A percentile compares a stretch with the other conserved stretches of the same genome.
These are phyloP conservation scores for Picea abies DNA, from an alignment of 83 land plant species.

Conservation along the genomic window DNA sequence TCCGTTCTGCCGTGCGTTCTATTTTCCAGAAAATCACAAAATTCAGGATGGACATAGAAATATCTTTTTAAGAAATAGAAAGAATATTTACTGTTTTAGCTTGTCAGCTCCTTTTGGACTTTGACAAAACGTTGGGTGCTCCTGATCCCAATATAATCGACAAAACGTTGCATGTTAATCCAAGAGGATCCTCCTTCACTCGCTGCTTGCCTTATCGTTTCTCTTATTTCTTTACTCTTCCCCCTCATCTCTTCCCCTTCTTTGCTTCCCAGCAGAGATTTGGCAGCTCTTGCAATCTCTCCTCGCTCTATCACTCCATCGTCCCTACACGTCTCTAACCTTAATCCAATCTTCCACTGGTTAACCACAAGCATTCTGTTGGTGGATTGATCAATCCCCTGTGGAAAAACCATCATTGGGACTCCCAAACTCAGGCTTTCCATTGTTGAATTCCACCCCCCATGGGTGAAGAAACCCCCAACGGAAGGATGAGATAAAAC, in stretches of 20 bases:
- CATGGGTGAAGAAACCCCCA: neutral
- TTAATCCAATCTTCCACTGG: constrained; percentile 21
- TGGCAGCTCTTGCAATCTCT: too few relatives aligned
- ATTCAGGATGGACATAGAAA: too few relatives aligned
- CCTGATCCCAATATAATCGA: too few relatives aligned
- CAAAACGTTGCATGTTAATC: too few relatives aligned
- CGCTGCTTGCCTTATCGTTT: neutral
- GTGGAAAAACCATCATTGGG: constrained; percentile 35
- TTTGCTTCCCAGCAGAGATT: constrained; percentile 14
- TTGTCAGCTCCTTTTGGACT: too few relatives aligned
- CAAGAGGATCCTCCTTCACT: constrained; percentile 23
- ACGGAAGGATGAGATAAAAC: neutral
- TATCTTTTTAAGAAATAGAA: too few relatives aligned
- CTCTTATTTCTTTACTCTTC: constrained; percentile 10
- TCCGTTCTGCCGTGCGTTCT: too few relatives aligned
- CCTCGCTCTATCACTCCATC: constrained; percentile 7
- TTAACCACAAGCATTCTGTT: constrained; percentile 32
- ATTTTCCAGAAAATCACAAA: too few relatives aligned
- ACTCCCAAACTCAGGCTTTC: constrained; percentile 30
- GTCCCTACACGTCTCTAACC: neutral
- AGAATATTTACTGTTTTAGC: too few relatives aligned
- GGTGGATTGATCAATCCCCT: constrained; percentile 26
- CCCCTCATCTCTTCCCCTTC: constrained; percentile 21
- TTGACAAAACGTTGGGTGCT: too few relatives aligned
- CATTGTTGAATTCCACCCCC: too few relatives aligned